phyloP scores from a whole-genome alignment of 225 moss, liverwort and hornwort species.

The Pseudisothecium myosuroides region DNA sequence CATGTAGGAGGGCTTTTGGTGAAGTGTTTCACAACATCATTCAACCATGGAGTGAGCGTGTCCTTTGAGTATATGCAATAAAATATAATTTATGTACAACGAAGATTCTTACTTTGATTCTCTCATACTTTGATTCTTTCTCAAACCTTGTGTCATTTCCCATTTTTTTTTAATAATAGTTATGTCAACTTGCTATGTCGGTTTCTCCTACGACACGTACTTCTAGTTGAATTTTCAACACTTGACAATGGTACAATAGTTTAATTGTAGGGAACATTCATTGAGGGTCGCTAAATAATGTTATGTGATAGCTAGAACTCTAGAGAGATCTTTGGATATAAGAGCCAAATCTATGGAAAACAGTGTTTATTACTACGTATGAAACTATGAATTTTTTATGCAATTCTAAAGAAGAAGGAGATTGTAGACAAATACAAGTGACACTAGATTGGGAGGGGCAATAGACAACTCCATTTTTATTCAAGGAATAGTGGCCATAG shows the following conservation, averaged over 20 bases:
- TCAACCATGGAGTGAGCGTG: background rate
- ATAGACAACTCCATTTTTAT: background rate
- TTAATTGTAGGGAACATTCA: background rate
- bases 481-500: background rate
- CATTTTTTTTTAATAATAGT: background rate
- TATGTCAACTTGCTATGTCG: background rate
- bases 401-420: too few species aligned
- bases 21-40: background rate
- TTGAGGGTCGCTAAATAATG: too few species aligned
- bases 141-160: background rate
- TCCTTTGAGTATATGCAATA: background rate
- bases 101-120: background rate
- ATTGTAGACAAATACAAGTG: background rate
- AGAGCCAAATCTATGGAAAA: too few species aligned
- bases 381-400: too few species aligned
- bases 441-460: fast-evolving
- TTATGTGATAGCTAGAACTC: too few species aligned
- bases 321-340: too few species aligned
- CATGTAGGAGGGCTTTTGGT: background rate
- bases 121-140: background rate
- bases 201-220: background rate
- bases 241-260: background rate
- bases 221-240: background rate
- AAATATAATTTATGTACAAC: too few species aligned
- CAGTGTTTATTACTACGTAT: too few species aligned